Conservation (phyloP, 108 stramenopile genomes). For the Stephanodiscus minutulus region DNA sequence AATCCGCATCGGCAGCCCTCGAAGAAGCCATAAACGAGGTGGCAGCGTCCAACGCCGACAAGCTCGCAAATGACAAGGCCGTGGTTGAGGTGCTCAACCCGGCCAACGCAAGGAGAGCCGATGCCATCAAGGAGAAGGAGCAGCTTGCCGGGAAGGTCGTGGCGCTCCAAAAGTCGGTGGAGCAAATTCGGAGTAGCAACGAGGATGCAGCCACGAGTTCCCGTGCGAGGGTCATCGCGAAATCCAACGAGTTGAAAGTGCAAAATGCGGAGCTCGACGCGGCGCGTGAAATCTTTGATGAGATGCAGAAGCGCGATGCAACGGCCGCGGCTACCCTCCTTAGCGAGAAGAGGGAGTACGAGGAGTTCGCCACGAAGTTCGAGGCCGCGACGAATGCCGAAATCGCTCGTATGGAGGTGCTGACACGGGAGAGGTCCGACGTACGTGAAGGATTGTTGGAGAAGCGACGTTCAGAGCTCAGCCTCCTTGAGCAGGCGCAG, state of each 20-base stretch:
- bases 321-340: conserved; percentile 9
- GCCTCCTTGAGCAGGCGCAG: conserved; percentile 23
- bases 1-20: conserved; percentile 12
- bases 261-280: conserved; percentile 23
- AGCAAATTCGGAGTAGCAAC: conserved; percentile 7
- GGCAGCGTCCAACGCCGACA: conserved; percentile 17
- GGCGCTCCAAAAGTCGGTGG: conserved; percentile 26
- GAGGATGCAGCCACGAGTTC: conserved; percentile 4
- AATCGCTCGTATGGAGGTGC: conserved; percentile 24
- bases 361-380: conserved; percentile 33
- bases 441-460: conserved; percentile 29
- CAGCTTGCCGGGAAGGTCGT: conserved; percentile 33
- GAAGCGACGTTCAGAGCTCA: conserved; percentile 40
- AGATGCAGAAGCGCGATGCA: conserved; percentile 11
- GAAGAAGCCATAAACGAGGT: conserved; percentile 18
- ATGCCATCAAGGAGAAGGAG: conserved; percentile 51
- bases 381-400: conserved; percentile 42
- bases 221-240: conserved; percentile 6
- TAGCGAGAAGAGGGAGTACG: conserved; percentile 27
- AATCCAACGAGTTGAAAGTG: conserved; percentile 25
- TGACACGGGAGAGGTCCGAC: conserved; percentile 38
- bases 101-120: conserved; percentile 25
- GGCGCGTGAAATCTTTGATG: conserved; percentile 16
- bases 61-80: conserved; percentile 30
- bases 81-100: conserved; percentile 25